Evolutionary conservation across 805 yeast genomes (phyloP), one percentile per base, ranked within the genome.

Genomic region (Pichia manshurica): DNA sequence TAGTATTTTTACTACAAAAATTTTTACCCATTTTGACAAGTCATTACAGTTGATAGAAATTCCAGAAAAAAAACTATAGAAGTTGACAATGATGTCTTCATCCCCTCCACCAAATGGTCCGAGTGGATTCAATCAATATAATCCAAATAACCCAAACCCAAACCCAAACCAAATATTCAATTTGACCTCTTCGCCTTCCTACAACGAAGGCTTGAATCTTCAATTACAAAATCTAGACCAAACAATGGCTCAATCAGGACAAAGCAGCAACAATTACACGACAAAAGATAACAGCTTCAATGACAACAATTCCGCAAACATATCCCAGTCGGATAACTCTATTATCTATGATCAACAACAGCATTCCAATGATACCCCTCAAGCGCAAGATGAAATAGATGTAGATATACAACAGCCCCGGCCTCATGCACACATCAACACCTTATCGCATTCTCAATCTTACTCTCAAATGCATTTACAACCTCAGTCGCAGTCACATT

Each of bases 11-110:
- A 25, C 29, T 10, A 25, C 29, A 25, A 25, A n/a, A 25, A 8
- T 25, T 8, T 10, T 10, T 25, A 7, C 29, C 10, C 10, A 8
- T 25, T 25, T 25, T 25, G 29, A 25, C 29, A 25, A 10, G 29
- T 25, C 29, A 25, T 25, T 25, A 7, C 29, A 25, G 29, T 25
- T 25, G 29, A 25, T 25, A 25, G 29, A 25, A 10, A 25, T n/a
- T n/a, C n/a, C n/a, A n/a, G n/a, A 25, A 25, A 25, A 25, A 10
- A 7, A 25, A 25, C 29, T 10, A 25, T 10, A 19, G n/a, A 29
- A 32, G 13, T 16, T 42, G 37, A 47, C 43, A 37, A 64, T 64
- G 68, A 64, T 64, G 68, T 61, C 68, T 48, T 64, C 68, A 54
- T 62, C 67, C 40, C 68, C 68, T 43, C 65, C 68, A 40, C 64